A percentile compares a stretch with the other conserved stretches of the same genome.
These are phyloP conservation scores for Globisporangium emineosum DNA, from an alignment of 352 stramenopile genomes.

Conservation along the genomic window DNA sequence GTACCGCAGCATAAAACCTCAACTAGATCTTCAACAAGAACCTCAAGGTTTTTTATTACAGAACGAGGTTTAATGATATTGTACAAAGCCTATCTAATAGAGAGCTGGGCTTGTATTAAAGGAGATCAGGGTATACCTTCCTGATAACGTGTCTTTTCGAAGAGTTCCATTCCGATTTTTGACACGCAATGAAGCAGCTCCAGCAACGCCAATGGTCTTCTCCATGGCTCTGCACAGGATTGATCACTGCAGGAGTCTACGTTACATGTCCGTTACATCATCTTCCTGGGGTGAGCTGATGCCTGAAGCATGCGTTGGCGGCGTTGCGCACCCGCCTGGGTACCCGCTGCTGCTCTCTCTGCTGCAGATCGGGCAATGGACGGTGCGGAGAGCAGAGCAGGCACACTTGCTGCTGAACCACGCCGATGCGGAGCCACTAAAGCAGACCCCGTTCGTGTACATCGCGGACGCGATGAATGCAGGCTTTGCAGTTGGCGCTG, in stretches of 20 bases:
- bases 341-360: constrained; percentile 91
- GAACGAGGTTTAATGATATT: neutral
- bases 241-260: constrained; percentile 24
- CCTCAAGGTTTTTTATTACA: neutral
- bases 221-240: constrained; percentile 28
- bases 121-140: neutral
- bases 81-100: neutral
- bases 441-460: constrained; percentile 23
- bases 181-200: neutral
- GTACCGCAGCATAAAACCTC: constrained; percentile 4
- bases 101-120: constrained; percentile 10
- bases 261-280: constrained; percentile 16
- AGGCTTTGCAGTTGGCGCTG: constrained; percentile 25
- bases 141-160: constrained; percentile 12
- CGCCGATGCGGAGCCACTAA: neutral
- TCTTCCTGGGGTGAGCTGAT: constrained; percentile 88
- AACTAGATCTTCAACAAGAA: neutral
- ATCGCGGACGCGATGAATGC: constrained; percentile 41
- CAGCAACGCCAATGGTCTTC: neutral
- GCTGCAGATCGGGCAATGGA: constrained; percentile 21
- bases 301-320: constrained; percentile 88
- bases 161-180: neutral
- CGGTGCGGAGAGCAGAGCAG: neutral
- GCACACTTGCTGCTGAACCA: constrained; percentile 2
- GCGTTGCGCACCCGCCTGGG: constrained; percentile 89